Percentiles rank a stretch among this genome's conserved stretches.
These are phyloP conservation scores for Monosporascus ibericus DNA, from an alignment of 2,329 filamentous ascomycete species.

Conservation along the genomic window DNA sequence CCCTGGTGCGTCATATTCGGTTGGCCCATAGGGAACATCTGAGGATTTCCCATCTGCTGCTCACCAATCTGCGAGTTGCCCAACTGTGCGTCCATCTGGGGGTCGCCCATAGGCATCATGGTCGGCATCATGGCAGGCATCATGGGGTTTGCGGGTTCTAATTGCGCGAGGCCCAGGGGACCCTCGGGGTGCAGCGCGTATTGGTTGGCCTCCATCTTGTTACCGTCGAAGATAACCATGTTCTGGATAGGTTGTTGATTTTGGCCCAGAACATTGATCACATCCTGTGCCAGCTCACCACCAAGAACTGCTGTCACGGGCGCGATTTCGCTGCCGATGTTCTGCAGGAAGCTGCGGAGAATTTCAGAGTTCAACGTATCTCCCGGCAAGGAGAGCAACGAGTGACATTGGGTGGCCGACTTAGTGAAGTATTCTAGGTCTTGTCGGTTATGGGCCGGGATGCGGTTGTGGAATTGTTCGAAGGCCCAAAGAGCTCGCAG, in stretches of 20 bases:
- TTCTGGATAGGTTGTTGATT: constrained; percentile 96
- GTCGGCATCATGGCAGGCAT: constrained; percentile 10
- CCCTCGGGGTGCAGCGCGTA: constrained; percentile 75
- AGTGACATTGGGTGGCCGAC: constrained; percentile 71
- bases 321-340: constrained; percentile 75
- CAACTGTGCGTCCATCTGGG: not conserved
- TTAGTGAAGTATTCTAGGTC: constrained; percentile 74
- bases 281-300: constrained; percentile 87
- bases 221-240: constrained; percentile 84
- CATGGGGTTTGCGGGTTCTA: constrained; percentile 24
- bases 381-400: constrained; percentile 62
- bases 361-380: constrained; percentile 66
- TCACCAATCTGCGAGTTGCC: not conserved
- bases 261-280: constrained; percentile 90
- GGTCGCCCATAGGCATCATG: constrained; percentile 6
- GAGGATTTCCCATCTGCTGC: constrained; percentile 11
- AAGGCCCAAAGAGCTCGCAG: constrained; percentile 90
- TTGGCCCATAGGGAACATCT: constrained; percentile 15
- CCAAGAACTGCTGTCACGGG: constrained; percentile 86
- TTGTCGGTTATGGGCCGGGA: constrained; percentile 49
- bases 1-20: constrained; percentile 7
- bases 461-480: constrained; percentile 50
- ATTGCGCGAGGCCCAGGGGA: constrained; percentile 42
- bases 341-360: constrained; percentile 78
- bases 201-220: constrained; percentile 68